Conservation (phyloP, 148 eudicot species). For the Rhododendron williamsianum region DNA sequence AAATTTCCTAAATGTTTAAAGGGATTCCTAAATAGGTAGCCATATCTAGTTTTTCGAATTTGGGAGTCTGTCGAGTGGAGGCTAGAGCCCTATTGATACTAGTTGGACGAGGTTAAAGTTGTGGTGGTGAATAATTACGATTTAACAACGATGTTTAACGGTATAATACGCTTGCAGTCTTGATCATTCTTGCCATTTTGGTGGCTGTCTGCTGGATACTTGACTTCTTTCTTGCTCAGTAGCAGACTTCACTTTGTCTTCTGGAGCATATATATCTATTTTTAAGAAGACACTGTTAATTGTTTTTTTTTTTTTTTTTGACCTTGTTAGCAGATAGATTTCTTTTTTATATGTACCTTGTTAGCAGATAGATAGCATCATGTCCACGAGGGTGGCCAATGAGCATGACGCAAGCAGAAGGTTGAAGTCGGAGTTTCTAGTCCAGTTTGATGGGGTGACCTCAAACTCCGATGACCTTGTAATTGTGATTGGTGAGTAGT, state of each 20-base stretch:
- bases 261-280: neutral
- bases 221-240: neutral
- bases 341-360: neutral
- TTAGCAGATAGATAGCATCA: constrained; percentile 84
- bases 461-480: constrained; percentile 84
- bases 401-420: constrained; percentile 99
- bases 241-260: neutral
- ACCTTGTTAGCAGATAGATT: constrained; percentile 21
- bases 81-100: neutral
- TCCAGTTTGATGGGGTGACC: constrained; percentile 95
- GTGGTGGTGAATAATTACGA: neutral
- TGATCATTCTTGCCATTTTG: neutral
- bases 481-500: constrained; percentile 75
- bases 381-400: constrained; percentile 81
- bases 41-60: neutral
- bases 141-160: neutral
- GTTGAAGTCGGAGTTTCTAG: constrained; percentile 89
- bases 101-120: neutral
- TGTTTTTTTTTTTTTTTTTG: neutral
- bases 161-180: neutral
- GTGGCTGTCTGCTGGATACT: neutral
- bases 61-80: neutral
- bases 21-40: neutral
- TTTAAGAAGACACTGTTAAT: neutral
- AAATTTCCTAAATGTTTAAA: neutral